Evolutionary conservation across 2,329 filamentous ascomycete species (phyloP).

Genomic region (Ophiostoma triangulosporum): DNA sequence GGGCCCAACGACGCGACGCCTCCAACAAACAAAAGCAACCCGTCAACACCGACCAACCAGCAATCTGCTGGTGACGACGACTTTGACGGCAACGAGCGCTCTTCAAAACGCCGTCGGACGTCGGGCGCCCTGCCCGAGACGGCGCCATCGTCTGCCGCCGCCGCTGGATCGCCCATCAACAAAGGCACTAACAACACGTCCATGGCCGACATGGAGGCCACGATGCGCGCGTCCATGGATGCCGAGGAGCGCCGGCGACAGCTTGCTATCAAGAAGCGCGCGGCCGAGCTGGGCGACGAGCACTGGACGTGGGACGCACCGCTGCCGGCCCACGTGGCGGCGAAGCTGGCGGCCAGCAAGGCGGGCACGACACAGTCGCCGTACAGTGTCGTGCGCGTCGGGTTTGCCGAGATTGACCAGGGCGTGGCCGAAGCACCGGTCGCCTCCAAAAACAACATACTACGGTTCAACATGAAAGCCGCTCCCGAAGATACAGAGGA

Average conservation of each 20-base stretch:
- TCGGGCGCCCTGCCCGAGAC: not conserved
- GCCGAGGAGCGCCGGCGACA: slow-evolving; percentile 54
- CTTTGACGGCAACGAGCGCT: slow-evolving; percentile 23
- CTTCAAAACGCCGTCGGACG: slow-evolving; percentile 50
- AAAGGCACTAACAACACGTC: slow-evolving; percentile 10
- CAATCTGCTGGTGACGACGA: not conserved
- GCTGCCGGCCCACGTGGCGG: slow-evolving; percentile 14
- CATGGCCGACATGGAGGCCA: slow-evolving; percentile 38
- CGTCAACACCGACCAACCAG: slow-evolving; percentile 24
- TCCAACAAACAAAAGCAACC: slow-evolving; percentile 16
- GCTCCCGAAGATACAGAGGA: slow-evolving; percentile 21
- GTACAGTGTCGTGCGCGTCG: slow-evolving; percentile 45
- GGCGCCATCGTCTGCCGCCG: slow-evolving; percentile 15
- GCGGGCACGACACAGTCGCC: slow-evolving; percentile 5
- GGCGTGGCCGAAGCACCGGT: slow-evolving; percentile 19
- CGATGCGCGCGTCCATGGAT: slow-evolving; percentile 49
- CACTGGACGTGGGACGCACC: slow-evolving; percentile 59
- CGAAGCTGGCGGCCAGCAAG: slow-evolving; percentile 17
- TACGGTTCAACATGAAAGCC: slow-evolving; percentile 22
- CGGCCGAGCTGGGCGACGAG: slow-evolving; percentile 51
- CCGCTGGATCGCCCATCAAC: slow-evolving; percentile 23
- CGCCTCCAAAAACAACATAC: slow-evolving; percentile 12
- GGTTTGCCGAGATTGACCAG: slow-evolving; percentile 36
- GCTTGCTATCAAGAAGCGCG: slow-evolving; percentile 46
- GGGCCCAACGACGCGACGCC: slow-evolving; percentile 41